A percentile compares a stretch with the other conserved stretches of the same genome.
phyloP scores from a whole-genome alignment of 192 early-diverging fungal species.

The Podila clonocystis region DNA sequence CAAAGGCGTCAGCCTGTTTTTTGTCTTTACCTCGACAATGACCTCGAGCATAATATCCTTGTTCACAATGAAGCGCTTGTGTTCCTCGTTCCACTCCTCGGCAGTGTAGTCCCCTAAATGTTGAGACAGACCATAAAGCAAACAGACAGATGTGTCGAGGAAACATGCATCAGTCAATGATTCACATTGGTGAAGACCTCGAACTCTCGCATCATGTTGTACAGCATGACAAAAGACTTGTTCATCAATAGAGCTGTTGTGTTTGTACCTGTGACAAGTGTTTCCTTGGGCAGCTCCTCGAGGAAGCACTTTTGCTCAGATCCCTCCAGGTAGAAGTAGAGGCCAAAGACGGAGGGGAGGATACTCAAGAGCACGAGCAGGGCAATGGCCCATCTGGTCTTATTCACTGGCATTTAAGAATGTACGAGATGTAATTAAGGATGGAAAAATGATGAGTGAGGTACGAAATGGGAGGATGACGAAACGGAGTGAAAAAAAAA shows the following conservation, averaged over 20 bases:
- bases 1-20: not conserved
- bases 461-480: not conserved
- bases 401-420: conserved; percentile 10
- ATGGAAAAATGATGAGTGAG: not conserved
- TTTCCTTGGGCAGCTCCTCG: conserved; percentile 94
- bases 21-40: conserved; percentile 70
- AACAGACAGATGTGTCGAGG: not conserved
- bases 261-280: conserved; percentile 76
- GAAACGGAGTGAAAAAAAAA: too few relatives aligned
- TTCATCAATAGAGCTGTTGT: not conserved
- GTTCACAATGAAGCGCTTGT: conserved; percentile 69
- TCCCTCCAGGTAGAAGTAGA: conserved; percentile 94
- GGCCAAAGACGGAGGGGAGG: conserved; percentile 54
- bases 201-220: not conserved
- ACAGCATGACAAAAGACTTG: not conserved
- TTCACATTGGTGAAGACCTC: not conserved
- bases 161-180: not conserved
- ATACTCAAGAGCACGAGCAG: conserved; percentile 32
- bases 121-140: not conserved
- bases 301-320: conserved; percentile 89
- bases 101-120: conserved; percentile 72
- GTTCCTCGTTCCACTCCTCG: conserved; percentile 78
- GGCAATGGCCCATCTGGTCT: conserved; percentile 27
- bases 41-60: conserved; percentile 70
- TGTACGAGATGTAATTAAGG: not conserved